These are phyloP conservation scores for Nothomitra cinnamomea DNA, from an alignment of 2,329 filamentous ascomycete species.

Conservation along the genomic window DNA sequence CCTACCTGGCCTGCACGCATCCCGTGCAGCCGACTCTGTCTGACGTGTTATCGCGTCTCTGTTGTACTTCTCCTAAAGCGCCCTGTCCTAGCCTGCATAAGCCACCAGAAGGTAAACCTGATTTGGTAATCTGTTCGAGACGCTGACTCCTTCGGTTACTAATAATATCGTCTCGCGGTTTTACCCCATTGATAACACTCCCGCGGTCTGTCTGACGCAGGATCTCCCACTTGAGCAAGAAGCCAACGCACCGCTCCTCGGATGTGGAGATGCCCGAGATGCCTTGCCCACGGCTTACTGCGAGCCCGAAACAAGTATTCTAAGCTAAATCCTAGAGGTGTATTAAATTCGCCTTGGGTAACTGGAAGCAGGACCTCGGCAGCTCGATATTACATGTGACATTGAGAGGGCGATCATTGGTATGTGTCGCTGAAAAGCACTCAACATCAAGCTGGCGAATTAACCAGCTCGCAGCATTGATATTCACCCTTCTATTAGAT, in stretches of 20 bases:
- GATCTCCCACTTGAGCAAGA: slow-evolving; percentile 18
- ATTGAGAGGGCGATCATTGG: background rate
- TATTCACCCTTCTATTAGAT: background rate
- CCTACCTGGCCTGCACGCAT: too few species aligned
- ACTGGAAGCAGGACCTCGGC: background rate
- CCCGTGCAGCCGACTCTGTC: too few species aligned
- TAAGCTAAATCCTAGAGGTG: background rate
- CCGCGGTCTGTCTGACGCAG: slow-evolving; percentile 32
- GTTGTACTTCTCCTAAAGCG: too few species aligned
- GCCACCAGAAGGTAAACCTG: too few species aligned
- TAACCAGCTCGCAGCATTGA: background rate
- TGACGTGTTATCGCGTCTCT: too few species aligned
- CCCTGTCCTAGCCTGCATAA: too few species aligned
- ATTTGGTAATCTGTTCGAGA: too few species aligned
- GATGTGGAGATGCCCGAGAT: slow-evolving; percentile 38
- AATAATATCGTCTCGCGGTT: slow-evolving; percentile 16
- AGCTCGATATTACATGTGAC: background rate
- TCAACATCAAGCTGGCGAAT: background rate
- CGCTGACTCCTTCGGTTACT: slow-evolving; percentile 10
- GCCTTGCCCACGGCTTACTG: slow-evolving; percentile 22
- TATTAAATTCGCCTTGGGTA: background rate
- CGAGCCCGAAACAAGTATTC: background rate
- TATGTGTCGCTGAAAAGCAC: background rate
- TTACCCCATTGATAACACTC: slow-evolving; percentile 30
- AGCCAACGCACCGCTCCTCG: slow-evolving; percentile 34